Evolutionary conservation across 768 basidiomycete species (phyloP).

Genomic region (Termitomyces sp.): DNA sequence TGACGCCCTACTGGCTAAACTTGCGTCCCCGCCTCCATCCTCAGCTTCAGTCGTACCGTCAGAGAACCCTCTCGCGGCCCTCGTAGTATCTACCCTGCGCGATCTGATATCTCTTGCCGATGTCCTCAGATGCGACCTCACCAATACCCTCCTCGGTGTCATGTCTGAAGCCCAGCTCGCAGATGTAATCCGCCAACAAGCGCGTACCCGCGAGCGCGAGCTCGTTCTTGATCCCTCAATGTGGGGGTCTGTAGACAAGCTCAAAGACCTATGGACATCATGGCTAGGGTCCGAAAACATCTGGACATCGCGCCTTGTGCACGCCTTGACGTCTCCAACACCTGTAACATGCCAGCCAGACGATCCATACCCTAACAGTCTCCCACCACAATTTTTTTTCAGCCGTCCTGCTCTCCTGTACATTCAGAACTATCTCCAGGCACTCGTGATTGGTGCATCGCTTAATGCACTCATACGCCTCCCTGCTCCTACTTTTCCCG

Average conservation of each 20-base stretch:
- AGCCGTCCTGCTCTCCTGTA: conserved; percentile 47
- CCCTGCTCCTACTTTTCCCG: not conserved
- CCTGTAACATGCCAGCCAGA: conserved; percentile 34
- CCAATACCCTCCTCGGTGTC: conserved; percentile 56
- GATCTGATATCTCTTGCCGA: conserved; percentile 50
- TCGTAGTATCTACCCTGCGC: conserved; percentile 45
- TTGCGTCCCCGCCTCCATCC: conserved; percentile 14
- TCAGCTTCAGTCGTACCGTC: not conserved
- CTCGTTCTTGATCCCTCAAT: conserved; percentile 50
- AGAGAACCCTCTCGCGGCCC: conserved; percentile 33
- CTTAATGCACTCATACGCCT: conserved; percentile 53
- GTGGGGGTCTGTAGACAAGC: conserved; percentile 20
- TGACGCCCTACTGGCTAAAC: conserved; percentile 33
- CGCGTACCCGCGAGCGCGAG: conserved; percentile 50
- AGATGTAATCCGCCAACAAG: conserved; percentile 46
- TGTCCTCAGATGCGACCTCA: conserved; percentile 68
- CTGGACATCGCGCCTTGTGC: conserved; percentile 49
- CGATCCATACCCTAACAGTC: conserved; percentile 32
- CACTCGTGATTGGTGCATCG: conserved; percentile 60
- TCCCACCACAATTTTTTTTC: conserved; percentile 70
- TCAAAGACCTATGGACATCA: conserved; percentile 3
- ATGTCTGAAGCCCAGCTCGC: conserved; percentile 64
- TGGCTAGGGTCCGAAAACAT: conserved; percentile 9
- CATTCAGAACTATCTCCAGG: conserved; percentile 69
- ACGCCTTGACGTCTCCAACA: conserved; percentile 34